Evolutionary conservation across 352 stramenopile species (phyloP), one percentile per base, ranked within the genome.

Genomic region (Blastocystis sp.): DNA sequence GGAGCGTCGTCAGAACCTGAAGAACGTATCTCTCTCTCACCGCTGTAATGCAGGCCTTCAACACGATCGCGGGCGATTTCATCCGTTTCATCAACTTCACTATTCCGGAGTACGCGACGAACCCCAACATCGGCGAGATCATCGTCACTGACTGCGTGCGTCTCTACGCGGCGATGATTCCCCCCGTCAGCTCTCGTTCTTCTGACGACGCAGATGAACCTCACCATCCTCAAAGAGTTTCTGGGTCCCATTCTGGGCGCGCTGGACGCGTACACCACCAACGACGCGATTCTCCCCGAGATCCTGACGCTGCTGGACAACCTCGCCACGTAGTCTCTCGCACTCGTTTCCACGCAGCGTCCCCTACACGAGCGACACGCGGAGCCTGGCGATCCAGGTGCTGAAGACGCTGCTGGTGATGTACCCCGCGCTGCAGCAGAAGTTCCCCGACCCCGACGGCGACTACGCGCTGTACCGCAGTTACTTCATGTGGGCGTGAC

Each of bases 31-130:
- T 21, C n/a, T 65, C 2, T 51, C 24, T 32, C 8, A 6, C 24
- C 32, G 27, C 3, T 46, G 27, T 81, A 7, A 64, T 38, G 24
- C 63, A 81, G 69, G 32, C 29, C 4, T 81, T 81, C 69, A 81
- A 81, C 40, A 46, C 4, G 4, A 81, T 42, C 8, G 69, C 42
- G 9, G 69, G 44, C 27, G 49, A 64, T 11, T 81, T 81, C 29
- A 81, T 81, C 4, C 44, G 36, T 14, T 81, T 81, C 8, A 81
- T 81, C 24, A 32, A 63, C 4, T 81, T 64, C 51, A 81, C 40
- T 7, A 54, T 81, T n/a, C 29, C 27, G 8, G 32, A 57, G 11
- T 76, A 76, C 48, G 46, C 42, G 3, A 56, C 16, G 6, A 54
- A 76, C 29, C 6, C 27, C 24, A 51, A 29, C 27, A 44, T 32